Evolutionary conservation across 1,284 basidiomycete genomes (phyloP), one percentile per base, ranked within the genome.

Genomic region (Chalciporus piperatoides): DNA sequence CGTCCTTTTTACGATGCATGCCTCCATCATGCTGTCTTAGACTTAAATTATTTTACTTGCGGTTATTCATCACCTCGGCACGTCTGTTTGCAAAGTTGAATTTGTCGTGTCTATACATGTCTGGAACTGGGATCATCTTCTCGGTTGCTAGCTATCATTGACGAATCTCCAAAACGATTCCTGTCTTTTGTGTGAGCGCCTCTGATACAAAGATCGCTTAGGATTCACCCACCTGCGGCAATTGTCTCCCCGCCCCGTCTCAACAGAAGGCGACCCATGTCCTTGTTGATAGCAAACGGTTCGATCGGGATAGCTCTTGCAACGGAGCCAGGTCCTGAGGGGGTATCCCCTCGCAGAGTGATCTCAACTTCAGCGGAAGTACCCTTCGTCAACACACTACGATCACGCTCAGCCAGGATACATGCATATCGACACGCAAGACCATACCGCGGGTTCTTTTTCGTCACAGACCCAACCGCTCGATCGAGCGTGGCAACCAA

Each of bases 231-330:
- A 84, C 94, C 95, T 47, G 95, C 95, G 40, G 87, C 92, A 52
- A 99, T 90, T 0, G 96, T 98, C 73, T 98, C 94, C 0, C 97
- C 96, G 15, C 84, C 84, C 53, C 95, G 76, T 33, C 96, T 75
- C 53, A 99, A 76, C 46, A 99, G 68, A 41, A 99, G 81, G 37
- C 96, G 75, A 0, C 95, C 95, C 96, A 99, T 97, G 56, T 97
- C 92, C 70, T 98, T 98, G 71, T 94, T 98, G n/a, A 75, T 74
- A 3, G 82, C 70, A 55, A 96, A 96, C 1, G 89, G 80, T 65
- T 99, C 96, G 15, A 97, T 65, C 2, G 94, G 90, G 25, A 97
- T 86, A 2, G 82, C 77, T 8, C 82, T 76, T 28, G 74, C 72
- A 25, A 69, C 65, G 0, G 76, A 55, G 1, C 70, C 63, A 7